Evolutionary conservation across 2,329 filamentous ascomycete genomes (phyloP).

Genomic region (Sporothrix mexicana): DNA sequence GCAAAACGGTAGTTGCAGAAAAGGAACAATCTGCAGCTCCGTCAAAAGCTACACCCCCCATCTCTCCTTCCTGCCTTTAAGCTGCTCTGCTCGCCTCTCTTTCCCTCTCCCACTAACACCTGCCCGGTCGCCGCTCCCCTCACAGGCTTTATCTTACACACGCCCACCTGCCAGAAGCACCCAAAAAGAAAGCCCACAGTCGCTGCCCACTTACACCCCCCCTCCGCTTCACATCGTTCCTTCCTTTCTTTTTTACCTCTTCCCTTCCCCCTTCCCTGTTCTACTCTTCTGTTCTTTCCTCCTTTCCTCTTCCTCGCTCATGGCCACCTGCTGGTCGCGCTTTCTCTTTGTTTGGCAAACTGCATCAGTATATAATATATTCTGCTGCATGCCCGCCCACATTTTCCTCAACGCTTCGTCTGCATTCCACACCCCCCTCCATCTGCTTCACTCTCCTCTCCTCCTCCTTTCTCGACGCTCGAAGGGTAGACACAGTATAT

Average conservation of each 20-base stretch:
- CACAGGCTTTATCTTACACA: background rate
- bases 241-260: background rate
- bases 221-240: background rate
- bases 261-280: background rate
- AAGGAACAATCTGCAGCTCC: background rate
- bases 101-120: background rate
- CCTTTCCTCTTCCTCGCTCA: background rate
- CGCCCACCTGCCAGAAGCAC: background rate
- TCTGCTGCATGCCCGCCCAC: background rate
- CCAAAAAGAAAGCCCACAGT: background rate
- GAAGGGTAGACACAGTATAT: background rate
- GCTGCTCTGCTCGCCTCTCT: background rate
- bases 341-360: background rate
- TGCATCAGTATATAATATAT: slow-evolving; percentile 1
- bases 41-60: background rate
- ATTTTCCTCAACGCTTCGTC: background rate
- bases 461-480: background rate
- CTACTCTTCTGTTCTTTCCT: background rate
- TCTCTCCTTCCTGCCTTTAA: background rate
- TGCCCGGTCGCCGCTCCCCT: slow-evolving; percentile 2
- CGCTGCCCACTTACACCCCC: slow-evolving; percentile 10
- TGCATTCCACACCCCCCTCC: slow-evolving; percentile 8
- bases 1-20: background rate
- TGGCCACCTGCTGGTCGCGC: background rate
- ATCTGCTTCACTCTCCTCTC: background rate